Evolutionary conservation across 2,329 filamentous ascomycete genomes (phyloP).

Genomic region (Apiospora marii): DNA sequence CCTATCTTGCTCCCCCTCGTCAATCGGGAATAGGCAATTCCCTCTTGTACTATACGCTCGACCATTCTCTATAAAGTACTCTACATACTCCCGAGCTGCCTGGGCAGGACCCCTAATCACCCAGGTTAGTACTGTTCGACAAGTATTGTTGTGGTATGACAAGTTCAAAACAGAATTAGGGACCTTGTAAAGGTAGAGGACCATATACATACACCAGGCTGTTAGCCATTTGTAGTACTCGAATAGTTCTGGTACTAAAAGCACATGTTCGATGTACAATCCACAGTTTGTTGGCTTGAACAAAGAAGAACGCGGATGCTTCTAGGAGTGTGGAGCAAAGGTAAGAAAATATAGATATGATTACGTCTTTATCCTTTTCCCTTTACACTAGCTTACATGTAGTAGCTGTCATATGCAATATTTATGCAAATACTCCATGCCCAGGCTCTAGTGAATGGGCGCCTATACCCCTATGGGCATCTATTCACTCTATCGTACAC

Average conservation of each 20-base stretch:
- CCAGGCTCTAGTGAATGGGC: background rate
- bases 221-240: constrained; percentile 1
- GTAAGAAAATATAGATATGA: background rate
- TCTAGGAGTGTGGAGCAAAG: background rate
- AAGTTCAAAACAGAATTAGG: background rate
- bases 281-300: background rate
- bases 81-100: background rate
- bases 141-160: background rate
- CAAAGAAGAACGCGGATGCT: background rate
- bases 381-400: background rate
- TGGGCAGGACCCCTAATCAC: background rate
- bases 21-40: constrained; percentile 79
- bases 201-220: background rate
- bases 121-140: constrained; percentile 1
- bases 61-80: constrained; percentile 62
- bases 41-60: constrained; percentile 74
- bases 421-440: constrained; percentile 1
- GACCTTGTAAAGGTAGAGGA: background rate
- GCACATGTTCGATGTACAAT: no score
- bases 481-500: background rate
- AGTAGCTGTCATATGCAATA: background rate
- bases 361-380: background rate
- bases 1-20: constrained; percentile 78
- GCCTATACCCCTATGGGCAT: background rate
- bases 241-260: background rate